Evolutionary conservation across 257 asterid species (phyloP).

Genomic region (Schizonepeta tenuifolia): DNA sequence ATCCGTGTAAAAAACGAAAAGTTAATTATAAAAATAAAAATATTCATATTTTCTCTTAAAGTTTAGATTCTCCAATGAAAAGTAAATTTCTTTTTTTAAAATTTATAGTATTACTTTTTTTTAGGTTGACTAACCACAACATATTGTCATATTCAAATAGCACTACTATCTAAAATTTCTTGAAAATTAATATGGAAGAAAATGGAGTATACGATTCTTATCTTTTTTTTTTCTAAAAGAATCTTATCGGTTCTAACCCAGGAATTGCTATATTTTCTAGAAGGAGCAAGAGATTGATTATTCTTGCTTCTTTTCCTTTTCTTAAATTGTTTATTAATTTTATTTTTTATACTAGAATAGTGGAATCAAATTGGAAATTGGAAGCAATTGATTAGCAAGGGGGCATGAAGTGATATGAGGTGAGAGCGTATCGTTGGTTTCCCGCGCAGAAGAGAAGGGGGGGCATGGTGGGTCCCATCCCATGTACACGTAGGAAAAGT

Average conservation of each 20-base stretch:
- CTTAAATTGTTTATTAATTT: not conserved
- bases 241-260: not conserved
- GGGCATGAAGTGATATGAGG: not conserved
- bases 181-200: not conserved
- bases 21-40: too few species aligned
- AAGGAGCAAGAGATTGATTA: too few species aligned
- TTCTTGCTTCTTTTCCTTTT: not conserved
- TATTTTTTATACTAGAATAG: not conserved
- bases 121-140: too few species aligned
- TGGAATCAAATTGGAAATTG: too few species aligned
- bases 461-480: conserved; percentile 5
- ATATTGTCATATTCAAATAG: too few species aligned
- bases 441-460: conserved; percentile 16
- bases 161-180: too few species aligned
- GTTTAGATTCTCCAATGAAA: too few species aligned
- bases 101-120: too few species aligned
- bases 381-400: not conserved
- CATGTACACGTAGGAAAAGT: conserved; percentile 12
- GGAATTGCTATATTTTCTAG: not conserved
- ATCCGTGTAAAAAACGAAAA: too few species aligned
- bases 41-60: too few species aligned
- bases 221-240: not conserved
- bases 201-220: not conserved
- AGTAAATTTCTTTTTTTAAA: too few species aligned
- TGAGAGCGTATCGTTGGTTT: not conserved